These are phyloP conservation scores for Botrytis sinoallii DNA, from an alignment of 2,329 filamentous ascomycete genomes.

Conservation along the genomic window DNA sequence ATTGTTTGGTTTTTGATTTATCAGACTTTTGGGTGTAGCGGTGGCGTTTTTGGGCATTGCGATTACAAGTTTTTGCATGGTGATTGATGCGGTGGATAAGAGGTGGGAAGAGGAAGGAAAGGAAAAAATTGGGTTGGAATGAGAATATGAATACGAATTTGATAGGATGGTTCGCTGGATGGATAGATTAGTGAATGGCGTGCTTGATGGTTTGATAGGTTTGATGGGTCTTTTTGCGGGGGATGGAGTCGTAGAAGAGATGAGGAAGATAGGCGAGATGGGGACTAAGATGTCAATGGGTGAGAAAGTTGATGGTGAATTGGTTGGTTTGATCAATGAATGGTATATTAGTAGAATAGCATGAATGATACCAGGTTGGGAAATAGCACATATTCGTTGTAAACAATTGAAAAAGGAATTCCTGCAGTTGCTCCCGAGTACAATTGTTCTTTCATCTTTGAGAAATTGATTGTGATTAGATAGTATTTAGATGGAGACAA, in stretches of 20 bases:
- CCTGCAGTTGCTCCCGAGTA: neutral
- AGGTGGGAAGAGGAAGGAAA: neutral
- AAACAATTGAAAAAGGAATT: neutral
- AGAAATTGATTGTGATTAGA: neutral
- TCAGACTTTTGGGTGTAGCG: neutral
- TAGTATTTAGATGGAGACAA: neutral
- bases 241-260: no score
- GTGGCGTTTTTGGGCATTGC: neutral
- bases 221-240: neutral
- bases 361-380: neutral
- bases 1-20: neutral
- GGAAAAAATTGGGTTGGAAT: neutral
- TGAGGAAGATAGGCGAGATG: neutral
- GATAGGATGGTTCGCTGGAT: neutral
- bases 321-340: neutral
- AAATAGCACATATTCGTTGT: neutral
- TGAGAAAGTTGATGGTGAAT: neutral
- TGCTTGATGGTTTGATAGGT: neutral
- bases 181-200: neutral
- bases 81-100: neutral
- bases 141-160: neutral
- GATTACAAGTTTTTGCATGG: neutral
- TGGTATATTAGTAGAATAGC: neutral
- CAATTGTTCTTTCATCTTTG: neutral
- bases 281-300: neutral